These are phyloP conservation scores for Cichorium intybus DNA, from an alignment of 140 eudicot genomes.

Conservation along the genomic window DNA sequence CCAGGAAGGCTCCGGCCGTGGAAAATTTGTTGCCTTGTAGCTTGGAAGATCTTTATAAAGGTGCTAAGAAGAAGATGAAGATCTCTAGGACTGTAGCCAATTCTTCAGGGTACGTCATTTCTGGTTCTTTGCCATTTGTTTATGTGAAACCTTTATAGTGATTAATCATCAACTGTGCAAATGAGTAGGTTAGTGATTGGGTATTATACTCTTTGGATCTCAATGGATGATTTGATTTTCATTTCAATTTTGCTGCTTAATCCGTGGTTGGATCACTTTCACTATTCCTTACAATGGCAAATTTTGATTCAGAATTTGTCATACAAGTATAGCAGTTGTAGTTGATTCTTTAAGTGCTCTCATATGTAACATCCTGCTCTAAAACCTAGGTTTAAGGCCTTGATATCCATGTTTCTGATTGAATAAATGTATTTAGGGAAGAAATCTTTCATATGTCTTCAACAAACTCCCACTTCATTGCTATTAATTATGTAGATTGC, in stretches of 20 bases:
- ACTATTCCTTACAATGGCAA: background rate
- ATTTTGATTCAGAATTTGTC: background rate
- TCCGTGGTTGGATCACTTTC: background rate
- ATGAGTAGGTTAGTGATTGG: background rate
- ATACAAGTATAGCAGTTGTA: background rate
- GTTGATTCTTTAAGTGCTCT: background rate
- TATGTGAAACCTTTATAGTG: background rate
- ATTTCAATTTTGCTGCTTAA: background rate
- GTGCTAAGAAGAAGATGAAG: conserved; percentile 75
- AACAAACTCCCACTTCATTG: background rate
- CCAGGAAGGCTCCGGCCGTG: conserved; percentile 66
- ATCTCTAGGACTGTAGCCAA: conserved; percentile 31
- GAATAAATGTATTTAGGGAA: background rate
- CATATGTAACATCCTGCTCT: background rate
- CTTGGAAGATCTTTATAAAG: conserved; percentile 76
- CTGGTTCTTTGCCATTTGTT: background rate
- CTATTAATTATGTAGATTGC: background rate
- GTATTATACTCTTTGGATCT: background rate
- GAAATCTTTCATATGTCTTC: background rate
- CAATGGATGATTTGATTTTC: background rate
- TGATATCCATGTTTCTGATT: background rate
- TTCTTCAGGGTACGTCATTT: background rate
- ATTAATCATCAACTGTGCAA: background rate
- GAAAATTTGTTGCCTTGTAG: conserved; percentile 76
- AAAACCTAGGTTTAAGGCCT: background rate